These are phyloP conservation scores for Pluteus cervinus DNA, from an alignment of 768 basidiomycete species.

Conservation along the genomic window DNA sequence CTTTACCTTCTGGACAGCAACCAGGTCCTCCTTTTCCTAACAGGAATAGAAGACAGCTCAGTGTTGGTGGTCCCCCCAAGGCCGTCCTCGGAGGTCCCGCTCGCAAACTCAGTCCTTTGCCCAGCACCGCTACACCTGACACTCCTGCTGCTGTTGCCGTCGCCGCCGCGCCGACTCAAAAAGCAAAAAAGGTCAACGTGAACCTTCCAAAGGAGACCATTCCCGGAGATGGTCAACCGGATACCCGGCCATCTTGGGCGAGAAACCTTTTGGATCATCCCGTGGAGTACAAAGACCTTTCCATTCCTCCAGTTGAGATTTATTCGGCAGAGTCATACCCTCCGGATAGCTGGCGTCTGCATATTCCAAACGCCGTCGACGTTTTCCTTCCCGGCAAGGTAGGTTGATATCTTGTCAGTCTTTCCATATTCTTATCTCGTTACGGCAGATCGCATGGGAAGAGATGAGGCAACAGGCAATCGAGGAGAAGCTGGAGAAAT, in stretches of 20 bases:
- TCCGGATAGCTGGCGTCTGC: constrained; percentile 51
- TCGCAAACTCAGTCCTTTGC: constrained; percentile 69
- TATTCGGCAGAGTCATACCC: constrained; percentile 54
- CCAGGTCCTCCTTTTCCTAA: constrained; percentile 46
- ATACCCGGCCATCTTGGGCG: constrained; percentile 52
- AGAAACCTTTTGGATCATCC: constrained; percentile 44
- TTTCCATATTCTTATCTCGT: constrained; percentile 7
- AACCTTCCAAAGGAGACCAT: constrained; percentile 71
- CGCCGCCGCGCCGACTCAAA: constrained; percentile 23
- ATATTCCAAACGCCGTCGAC: constrained; percentile 64
- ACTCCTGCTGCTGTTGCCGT: constrained; percentile 26
- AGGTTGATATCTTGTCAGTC: constrained; percentile 12
- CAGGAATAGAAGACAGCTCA: constrained; percentile 63
- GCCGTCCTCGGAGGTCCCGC: constrained; percentile 77
- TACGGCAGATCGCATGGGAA: constrained; percentile 65
- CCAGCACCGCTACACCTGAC: constrained; percentile 26
- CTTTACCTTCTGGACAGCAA: constrained; percentile 27
- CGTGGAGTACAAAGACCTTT: constrained; percentile 14
- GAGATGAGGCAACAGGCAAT: constrained; percentile 62
- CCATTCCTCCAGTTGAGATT: constrained; percentile 23
- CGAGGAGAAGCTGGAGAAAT: constrained; percentile 74
- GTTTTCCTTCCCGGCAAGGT: constrained; percentile 84
- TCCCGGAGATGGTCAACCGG: constrained; percentile 28
- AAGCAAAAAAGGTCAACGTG: constrained; percentile 62
- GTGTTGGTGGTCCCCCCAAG: constrained; percentile 85